Conservation (phyloP, 1,139 yeast species). For the Yarrowia galli region DNA sequence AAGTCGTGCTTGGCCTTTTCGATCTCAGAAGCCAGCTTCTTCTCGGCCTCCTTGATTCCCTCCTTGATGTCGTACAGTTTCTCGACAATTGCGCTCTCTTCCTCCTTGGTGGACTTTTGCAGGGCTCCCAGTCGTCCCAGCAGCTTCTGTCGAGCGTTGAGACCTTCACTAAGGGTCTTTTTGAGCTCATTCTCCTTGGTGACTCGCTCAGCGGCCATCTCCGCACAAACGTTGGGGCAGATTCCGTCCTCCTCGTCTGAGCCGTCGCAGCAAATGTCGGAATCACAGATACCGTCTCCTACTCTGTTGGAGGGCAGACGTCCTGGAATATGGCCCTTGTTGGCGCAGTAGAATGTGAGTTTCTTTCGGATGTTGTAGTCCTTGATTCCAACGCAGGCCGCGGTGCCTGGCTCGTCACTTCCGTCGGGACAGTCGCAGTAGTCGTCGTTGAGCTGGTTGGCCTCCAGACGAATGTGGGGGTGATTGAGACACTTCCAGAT, state of each 20-base stretch:
- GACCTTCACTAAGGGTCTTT: slow-evolving; percentile 22
- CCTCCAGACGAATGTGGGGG: slow-evolving; percentile 66
- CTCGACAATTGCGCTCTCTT: slow-evolving; percentile 7
- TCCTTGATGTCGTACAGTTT: slow-evolving; percentile 13
- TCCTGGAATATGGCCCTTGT: slow-evolving; percentile 64
- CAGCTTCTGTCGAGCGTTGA: slow-evolving; percentile 25
- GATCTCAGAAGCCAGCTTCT: slow-evolving; percentile 4
- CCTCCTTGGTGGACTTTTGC: slow-evolving; percentile 31
- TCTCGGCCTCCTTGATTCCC: slow-evolving; percentile 22
- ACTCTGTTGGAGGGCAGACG: slow-evolving; percentile 67
- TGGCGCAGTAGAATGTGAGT: slow-evolving; percentile 73
- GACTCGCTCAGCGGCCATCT: slow-evolving; percentile 34
- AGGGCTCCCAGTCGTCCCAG: slow-evolving; percentile 18
- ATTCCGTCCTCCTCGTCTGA: slow-evolving; percentile 70
- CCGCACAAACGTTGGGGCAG: slow-evolving; percentile 43
- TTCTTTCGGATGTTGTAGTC: slow-evolving; percentile 43
- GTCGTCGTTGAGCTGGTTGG: slow-evolving; percentile 79
- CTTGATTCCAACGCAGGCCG: slow-evolving; percentile 64
- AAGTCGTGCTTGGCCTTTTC: slow-evolving; percentile 21
- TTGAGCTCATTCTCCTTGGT: slow-evolving; percentile 22
- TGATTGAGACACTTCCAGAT: slow-evolving; percentile 75
- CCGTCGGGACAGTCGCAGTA: slow-evolving; percentile 98
- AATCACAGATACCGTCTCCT: slow-evolving; percentile 93
- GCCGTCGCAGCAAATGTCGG: slow-evolving; percentile 91
- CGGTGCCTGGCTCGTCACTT: slow-evolving; percentile 95